Base-by-base conservation (phyloP, 768 basidiomycete genomes). In the Xerocomus potaroensis region DNA sequence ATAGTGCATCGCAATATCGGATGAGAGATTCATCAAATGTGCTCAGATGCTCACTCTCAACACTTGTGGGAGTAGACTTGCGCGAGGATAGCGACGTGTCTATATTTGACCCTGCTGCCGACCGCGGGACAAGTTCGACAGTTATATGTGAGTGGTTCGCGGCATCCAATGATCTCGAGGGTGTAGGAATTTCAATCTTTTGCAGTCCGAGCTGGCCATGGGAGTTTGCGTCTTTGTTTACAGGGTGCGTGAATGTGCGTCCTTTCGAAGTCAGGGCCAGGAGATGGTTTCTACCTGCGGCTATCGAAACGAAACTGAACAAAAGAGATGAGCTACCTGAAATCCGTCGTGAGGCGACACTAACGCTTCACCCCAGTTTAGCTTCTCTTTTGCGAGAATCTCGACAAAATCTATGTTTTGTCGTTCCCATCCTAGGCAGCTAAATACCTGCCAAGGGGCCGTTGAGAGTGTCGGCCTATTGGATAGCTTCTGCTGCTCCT, bases 171-270 rank as follows among this genome's bases (percentile, higher is more conserved):
- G 36, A 51, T 38, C 44, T 59, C 42, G 49, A 51, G 43, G 59
- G 59, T 29, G 69, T 56, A 27, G 65, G 63, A 2, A 87, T 72
- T 41, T 79, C 69, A 40, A 84, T 74, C 50, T 79, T 79, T 23
- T 82, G 79, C 54, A 87, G 74, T 7, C 92, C 93, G 8, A 97
- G 80, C 61, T 96, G 93, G 1, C 89, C 87, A 60, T 82, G 79
- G 1, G 76, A 69, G 66, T 97, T 97, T 23, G 87, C 92, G 8
- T 75, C 63, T 52, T 80, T 79, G 52, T 78, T 79, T 34, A 89
- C 72, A 0, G 93, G 89, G 58, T 90, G 80, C 3, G 82, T 78
- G 61, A 87, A 92, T 5, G 86, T 77, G 38, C 90, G 84, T 3
- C 91, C 91, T 30, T 67, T 48, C 9, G 81, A 83, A 8, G 86